A percentile compares a stretch with the other conserved stretches of the same genome.
Evolutionary conservation across 139 green algal species (phyloP).

Genomic region (Closterium sp.): DNA sequence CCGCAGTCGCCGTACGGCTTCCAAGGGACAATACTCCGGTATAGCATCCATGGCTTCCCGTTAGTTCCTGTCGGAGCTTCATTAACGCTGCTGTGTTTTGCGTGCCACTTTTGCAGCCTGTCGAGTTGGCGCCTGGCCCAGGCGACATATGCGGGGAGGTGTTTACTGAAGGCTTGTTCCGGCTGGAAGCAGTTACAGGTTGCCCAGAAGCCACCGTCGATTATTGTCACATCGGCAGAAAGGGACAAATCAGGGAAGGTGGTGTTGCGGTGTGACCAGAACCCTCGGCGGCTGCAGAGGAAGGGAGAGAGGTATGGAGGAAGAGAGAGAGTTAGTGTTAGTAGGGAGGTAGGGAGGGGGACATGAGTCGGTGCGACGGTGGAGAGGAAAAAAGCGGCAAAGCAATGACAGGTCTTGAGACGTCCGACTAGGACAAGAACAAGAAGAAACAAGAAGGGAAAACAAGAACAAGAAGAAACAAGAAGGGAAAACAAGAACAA

Average conservation of each 20-base stretch:
- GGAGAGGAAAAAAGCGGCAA: neutral
- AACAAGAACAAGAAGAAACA: neutral
- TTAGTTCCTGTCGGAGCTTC: neutral
- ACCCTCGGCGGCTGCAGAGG: neutral
- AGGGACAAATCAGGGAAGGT: neutral
- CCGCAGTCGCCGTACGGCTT: neutral
- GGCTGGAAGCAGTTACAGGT: neutral
- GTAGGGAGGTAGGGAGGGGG: neutral
- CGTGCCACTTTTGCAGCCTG: neutral
- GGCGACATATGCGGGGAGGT: neutral
- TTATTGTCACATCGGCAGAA: neutral
- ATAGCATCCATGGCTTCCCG: neutral
- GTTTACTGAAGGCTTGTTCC: neutral
- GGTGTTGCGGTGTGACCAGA: neutral
- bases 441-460: neutral
- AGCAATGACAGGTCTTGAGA: neutral
- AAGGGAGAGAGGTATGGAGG: neutral
- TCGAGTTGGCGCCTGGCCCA: neutral
- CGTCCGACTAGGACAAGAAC: neutral
- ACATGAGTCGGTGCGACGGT: neutral
- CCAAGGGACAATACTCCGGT: neutral
- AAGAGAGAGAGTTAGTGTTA: too few species aligned
- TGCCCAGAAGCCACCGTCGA: neutral
- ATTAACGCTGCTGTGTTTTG: neutral
- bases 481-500: too few species aligned